Percentiles rank a stretch among this genome's conserved stretches.
Evolutionary conservation across 495 filamentous ascomycete genomes (phyloP).

Genomic region (Penicillium taxi): DNA sequence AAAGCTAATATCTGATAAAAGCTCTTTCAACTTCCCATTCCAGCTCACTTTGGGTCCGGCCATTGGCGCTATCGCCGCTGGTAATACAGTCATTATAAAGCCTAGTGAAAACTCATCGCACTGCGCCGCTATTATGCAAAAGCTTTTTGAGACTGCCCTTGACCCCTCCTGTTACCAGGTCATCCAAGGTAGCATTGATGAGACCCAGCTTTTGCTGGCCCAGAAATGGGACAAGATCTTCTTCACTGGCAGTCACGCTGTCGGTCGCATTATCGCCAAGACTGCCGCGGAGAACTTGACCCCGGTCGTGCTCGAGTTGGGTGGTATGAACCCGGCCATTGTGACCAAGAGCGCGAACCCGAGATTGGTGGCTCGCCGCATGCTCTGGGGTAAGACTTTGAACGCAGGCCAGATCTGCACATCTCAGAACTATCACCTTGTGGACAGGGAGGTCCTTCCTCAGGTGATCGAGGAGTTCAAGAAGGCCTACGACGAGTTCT

Average conservation of each 20-base stretch:
- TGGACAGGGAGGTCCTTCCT: slow-evolving; percentile 64
- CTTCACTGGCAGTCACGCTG: slow-evolving; percentile 73
- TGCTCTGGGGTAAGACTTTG: slow-evolving; percentile 78
- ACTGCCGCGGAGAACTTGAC: slow-evolving; percentile 89
- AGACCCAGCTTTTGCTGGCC: slow-evolving; percentile 73
- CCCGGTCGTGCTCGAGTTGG: slow-evolving; percentile 80
- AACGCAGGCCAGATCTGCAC: slow-evolving; percentile 89
- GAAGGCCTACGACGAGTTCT: slow-evolving; percentile 66
- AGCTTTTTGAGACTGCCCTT: slow-evolving; percentile 61
- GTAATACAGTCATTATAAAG: slow-evolving; percentile 84
- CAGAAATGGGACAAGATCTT: slow-evolving; percentile 97
- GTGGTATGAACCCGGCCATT: slow-evolving; percentile 85
- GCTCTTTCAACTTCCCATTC: slow-evolving; percentile 85
- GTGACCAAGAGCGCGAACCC: slow-evolving; percentile 75
- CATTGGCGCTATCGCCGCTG: slow-evolving; percentile 84
- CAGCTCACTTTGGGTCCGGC: slow-evolving; percentile 70
- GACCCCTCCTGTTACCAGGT: slow-evolving; percentile 71
- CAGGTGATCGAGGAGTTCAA: slow-evolving; percentile 70
- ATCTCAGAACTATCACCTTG: slow-evolving; percentile 78
- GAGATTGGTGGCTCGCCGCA: slow-evolving; percentile 68
- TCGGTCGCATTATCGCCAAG: slow-evolving; percentile 82
- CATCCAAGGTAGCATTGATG: slow-evolving; percentile 71
- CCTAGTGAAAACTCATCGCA: slow-evolving; percentile 74
- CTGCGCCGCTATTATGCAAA: slow-evolving; percentile 69
- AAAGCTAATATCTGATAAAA: slow-evolving; percentile 19